These are phyloP conservation scores for Podila minutissima DNA, from an alignment of 192 early-diverging fungal genomes.

Conservation along the genomic window DNA sequence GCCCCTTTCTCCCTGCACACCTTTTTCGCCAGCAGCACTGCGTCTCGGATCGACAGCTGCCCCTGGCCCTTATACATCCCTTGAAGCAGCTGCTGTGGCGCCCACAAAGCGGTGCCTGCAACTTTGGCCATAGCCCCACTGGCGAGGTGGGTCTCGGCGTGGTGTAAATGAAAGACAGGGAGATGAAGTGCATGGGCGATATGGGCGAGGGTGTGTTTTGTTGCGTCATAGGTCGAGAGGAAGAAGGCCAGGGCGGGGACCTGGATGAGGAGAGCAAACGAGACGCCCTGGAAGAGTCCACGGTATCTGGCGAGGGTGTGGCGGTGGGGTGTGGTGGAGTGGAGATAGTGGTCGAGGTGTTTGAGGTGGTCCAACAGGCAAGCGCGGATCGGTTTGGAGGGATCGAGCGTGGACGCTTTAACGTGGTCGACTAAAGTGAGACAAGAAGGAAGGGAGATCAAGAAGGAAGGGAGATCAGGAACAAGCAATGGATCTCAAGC, in stretches of 20 bases:
- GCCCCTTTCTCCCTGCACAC: constrained; percentile 8
- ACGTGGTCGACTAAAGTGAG: constrained; percentile 26
- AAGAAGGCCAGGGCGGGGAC: constrained; percentile 38
- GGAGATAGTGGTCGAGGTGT: not conserved
- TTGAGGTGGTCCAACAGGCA: not conserved
- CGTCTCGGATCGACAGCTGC: constrained; percentile 22
- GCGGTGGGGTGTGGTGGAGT: not conserved
- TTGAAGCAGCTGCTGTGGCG: constrained; percentile 36
- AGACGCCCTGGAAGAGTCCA: constrained; percentile 27
- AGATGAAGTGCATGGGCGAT: constrained; percentile 2
- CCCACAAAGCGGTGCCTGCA: constrained; percentile 23
- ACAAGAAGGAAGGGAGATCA: not conserved
- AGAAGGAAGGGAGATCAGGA: no score
- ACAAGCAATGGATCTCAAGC: not conserved
- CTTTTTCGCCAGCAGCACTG: constrained; percentile 7
- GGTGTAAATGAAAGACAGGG: constrained; percentile 8
- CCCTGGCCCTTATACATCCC: constrained; percentile 7
- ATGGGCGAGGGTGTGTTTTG: constrained; percentile 11
- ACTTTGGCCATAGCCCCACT: constrained; percentile 38
- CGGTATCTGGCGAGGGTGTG: constrained; percentile 7
- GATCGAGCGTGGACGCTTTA: constrained; percentile 17
- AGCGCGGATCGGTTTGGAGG: not conserved
- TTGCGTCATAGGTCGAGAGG: constrained; percentile 37
- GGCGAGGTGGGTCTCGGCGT: constrained; percentile 26
- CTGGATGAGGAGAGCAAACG: constrained; percentile 31